Base-by-base conservation (phyloP, 495 filamentous ascomycete species). In the Aspergillus wentii region DNA sequence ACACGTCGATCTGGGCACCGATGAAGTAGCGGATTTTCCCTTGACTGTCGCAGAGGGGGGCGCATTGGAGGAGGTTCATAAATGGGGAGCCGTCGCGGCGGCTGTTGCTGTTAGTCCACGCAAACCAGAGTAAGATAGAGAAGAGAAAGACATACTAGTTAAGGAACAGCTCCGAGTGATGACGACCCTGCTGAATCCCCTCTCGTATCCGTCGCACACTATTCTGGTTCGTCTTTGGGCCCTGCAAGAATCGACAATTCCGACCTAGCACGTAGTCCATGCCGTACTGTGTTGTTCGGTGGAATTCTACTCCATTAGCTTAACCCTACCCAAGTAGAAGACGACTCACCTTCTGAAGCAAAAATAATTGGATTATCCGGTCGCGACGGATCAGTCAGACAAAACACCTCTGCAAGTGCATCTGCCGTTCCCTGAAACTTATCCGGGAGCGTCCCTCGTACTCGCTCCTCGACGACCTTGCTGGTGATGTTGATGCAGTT, bases 341-440 rank as follows among this genome's bases (percentile, higher is more conserved):
- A 22, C 23, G 4, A 59, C 64, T 20, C 63, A 85, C 82, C 83
- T 69, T 86, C 77, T 5, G 82, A 86, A 17, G 82, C 80, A 60
- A 88, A 88, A 3, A 89, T 74, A 39, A 91, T 82, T 1, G 84
- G 85, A 57, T 88, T 86, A 49, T 84, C 85, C 4, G 72, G 67
- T 42, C 82, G 64, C 16, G 79, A 79, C 6, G 85, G 84, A 60
- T 90, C 85, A 5, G 82, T 84, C 43, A 88, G 58, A 52, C 83
- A 87, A 46, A 88, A 89, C 0, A 83, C 82, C 49, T 88, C 83
- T 0, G 80, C 82, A 31, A 89, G 46, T 3, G 84, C 83, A 51
- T 88, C 82, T 3, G 80, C 80, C 8, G 81, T 47, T 68, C 75
- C 37, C 59, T 65, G 23, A 75, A 68, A 64, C 38, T 61, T 63